A percentile compares a stretch with the other conserved stretches of the same genome.
These are phyloP conservation scores for Amanita subjunquillea DNA, from an alignment of 768 basidiomycete species.

Conservation along the genomic window DNA sequence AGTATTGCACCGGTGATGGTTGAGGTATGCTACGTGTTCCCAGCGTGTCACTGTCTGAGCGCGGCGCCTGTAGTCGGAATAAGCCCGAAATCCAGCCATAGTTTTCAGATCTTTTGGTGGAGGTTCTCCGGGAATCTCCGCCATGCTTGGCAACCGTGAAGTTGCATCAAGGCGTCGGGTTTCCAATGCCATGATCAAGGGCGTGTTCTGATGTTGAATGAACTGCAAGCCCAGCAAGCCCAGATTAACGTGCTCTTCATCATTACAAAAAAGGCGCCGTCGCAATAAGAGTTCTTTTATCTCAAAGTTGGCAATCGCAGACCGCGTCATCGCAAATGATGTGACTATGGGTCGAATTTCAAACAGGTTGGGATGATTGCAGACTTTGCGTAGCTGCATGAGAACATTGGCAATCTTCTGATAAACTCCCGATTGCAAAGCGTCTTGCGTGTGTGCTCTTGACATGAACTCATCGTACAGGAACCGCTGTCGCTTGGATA, in stretches of 20 bases:
- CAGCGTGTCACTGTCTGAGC: slow-evolving; percentile 48
- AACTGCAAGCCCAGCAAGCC: slow-evolving; percentile 58
- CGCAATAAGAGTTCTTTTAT: slow-evolving; percentile 85
- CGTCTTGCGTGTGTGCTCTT: slow-evolving; percentile 72
- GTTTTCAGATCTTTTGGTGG: slow-evolving; percentile 72
- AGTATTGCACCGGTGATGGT: slow-evolving; percentile 53
- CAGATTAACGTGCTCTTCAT: slow-evolving; percentile 47
- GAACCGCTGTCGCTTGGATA: slow-evolving; percentile 90
- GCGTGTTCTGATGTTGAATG: slow-evolving; percentile 40
- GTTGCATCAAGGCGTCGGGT: slow-evolving; percentile 52
- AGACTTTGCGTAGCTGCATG: slow-evolving; percentile 97
- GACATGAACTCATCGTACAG: slow-evolving; percentile 96
- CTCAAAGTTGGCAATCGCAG: slow-evolving; percentile 68
- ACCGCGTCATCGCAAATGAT: slow-evolving; percentile 66
- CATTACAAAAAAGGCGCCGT: slow-evolving; percentile 50
- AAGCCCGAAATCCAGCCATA: slow-evolving; percentile 57
- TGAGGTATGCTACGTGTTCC: slow-evolving; percentile 64
- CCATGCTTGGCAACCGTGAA: slow-evolving; percentile 37
- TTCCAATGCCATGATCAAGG: slow-evolving; percentile 42
- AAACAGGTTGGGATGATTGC: slow-evolving; percentile 90
- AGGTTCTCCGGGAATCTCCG: slow-evolving; percentile 46
- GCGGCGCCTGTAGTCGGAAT: slow-evolving; percentile 38
- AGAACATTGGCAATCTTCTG: slow-evolving; percentile 89
- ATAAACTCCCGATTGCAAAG: slow-evolving; percentile 76
- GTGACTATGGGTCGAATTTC: slow-evolving; percentile 79